Percentiles rank a stretch among this genome's conserved stretches.
Conservation (phyloP, 441 rosid species). For the Populus hybrid region DNA sequence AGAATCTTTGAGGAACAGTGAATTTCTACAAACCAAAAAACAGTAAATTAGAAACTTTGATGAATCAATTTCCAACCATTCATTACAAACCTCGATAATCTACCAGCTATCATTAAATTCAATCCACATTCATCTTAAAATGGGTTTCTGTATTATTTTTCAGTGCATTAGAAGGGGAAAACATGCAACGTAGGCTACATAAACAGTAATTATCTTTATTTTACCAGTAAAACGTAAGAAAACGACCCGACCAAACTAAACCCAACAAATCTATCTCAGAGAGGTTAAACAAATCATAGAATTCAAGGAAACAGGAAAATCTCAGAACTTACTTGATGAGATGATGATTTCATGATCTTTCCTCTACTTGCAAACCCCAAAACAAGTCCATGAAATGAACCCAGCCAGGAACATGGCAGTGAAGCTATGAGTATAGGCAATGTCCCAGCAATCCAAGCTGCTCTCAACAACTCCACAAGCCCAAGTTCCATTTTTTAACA, state of each 20-base stretch:
- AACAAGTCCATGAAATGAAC: constrained; percentile 25
- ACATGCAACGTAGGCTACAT: background rate
- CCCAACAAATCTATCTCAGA: background rate
- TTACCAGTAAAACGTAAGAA: background rate
- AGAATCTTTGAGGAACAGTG: constrained; percentile 70
- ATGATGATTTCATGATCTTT: constrained; percentile 43
- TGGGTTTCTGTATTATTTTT: background rate
- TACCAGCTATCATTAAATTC: background rate
- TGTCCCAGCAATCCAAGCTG: constrained; percentile 45
- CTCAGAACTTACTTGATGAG: constrained; percentile 10
- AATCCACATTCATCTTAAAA: background rate
- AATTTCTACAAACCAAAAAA: constrained; percentile 39
- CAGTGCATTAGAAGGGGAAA: background rate
- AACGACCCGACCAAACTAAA: background rate
- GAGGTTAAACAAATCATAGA: background rate
- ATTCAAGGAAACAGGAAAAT: background rate
- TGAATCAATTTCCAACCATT: background rate
- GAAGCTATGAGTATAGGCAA: constrained; percentile 44
- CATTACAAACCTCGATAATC: background rate
- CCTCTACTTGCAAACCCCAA: constrained; percentile 50
- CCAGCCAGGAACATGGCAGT: constrained; percentile 37
- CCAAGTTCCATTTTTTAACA: constrained; percentile 35
- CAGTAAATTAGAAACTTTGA: background rate
- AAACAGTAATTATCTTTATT: background rate
- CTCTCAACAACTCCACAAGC: constrained; percentile 39